Evolutionary conservation across 1,284 basidiomycete genomes (phyloP).

Genomic region (Lentinula novae-zelandiae): DNA sequence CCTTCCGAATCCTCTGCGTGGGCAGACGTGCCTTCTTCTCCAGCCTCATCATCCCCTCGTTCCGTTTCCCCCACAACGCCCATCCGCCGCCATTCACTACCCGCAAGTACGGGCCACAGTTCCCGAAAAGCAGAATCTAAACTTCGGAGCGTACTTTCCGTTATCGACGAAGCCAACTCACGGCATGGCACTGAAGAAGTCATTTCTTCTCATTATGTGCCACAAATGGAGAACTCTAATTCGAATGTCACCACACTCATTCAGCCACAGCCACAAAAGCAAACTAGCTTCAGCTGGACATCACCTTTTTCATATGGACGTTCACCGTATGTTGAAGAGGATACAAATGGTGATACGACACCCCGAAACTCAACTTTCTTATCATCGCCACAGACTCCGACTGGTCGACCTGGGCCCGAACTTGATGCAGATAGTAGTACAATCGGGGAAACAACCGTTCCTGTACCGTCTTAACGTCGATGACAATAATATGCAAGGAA

Average conservation of each 20-base stretch:
- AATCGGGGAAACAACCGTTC: slow-evolving; percentile 16
- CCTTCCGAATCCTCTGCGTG: slow-evolving; percentile 47
- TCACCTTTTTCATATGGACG: slow-evolving; percentile 45
- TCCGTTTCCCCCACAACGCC: slow-evolving; percentile 39
- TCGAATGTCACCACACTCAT: slow-evolving; percentile 14
- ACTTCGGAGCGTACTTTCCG: slow-evolving; percentile 59
- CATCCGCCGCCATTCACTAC: slow-evolving; percentile 46
- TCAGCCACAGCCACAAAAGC: slow-evolving; percentile 21
- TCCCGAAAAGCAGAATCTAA: slow-evolving; percentile 63
- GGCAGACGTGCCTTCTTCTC: slow-evolving; percentile 42
- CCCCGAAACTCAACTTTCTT: slow-evolving; percentile 44
- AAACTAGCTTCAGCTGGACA: slow-evolving; percentile 17
- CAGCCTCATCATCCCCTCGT: slow-evolving; percentile 43
- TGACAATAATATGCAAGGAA: background rate
- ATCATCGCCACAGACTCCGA: slow-evolving; percentile 25
- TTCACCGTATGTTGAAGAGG: slow-evolving; percentile 30
- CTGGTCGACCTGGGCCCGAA: slow-evolving; percentile 17
- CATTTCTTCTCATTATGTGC: background rate
- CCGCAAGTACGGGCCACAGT: slow-evolving; percentile 30
- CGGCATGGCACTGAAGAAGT: slow-evolving; percentile 26
- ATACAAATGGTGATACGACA: slow-evolving; percentile 38
- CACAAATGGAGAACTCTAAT: background rate
- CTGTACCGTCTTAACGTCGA: slow-evolving; percentile 18
- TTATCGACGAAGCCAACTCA: slow-evolving; percentile 54
- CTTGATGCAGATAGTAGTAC: slow-evolving; percentile 28